phyloP scores from a whole-genome alignment of 2,329 filamentous ascomycete genomes.

The Penicillium sp. region DNA sequence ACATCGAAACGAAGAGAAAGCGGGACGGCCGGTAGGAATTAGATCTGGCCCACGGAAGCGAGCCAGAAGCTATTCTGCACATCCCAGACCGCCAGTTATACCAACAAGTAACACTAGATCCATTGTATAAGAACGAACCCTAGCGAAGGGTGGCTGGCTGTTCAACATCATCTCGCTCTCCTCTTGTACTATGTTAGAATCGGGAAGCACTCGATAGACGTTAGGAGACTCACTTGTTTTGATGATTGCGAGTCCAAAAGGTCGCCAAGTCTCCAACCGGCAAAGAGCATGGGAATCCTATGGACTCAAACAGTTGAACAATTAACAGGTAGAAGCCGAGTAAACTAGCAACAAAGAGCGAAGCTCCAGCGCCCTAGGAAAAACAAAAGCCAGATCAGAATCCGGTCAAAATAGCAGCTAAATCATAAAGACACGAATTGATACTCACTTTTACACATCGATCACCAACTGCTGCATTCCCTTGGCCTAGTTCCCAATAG shows the following conservation, averaged over 20 bases:
- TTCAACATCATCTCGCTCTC: not conserved
- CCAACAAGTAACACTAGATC: not conserved
- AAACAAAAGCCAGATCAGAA: not conserved
- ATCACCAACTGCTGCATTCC: conserved; percentile 30
- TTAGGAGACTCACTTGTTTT: conserved; percentile 6
- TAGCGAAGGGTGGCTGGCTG: not conserved
- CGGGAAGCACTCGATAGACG: not conserved
- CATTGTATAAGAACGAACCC: too few species aligned
- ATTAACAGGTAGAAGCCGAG: conserved; percentile 56
- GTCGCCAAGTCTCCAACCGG: conserved; percentile 41
- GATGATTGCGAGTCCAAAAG: conserved; percentile 13
- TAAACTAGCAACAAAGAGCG: conserved; percentile 50
- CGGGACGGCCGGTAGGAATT: not conserved
- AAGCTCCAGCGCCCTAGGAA: conserved; percentile 47
- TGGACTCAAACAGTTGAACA: conserved; percentile 54
- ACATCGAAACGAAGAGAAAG: not conserved
- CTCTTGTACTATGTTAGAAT: not conserved
- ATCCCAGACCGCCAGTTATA: not conserved
- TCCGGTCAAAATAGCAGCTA: not conserved
- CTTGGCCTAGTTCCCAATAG: conserved; percentile 58
- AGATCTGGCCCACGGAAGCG: too few species aligned
- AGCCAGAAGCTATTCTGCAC: not conserved
- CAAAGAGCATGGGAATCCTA: conserved; percentile 55
- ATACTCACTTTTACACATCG: conserved; percentile 30
- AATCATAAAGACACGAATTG: too few species aligned